These are phyloP conservation scores for Leccinum subtestaceum DNA, from an alignment of 768 basidiomycete genomes.

Conservation along the genomic window DNA sequence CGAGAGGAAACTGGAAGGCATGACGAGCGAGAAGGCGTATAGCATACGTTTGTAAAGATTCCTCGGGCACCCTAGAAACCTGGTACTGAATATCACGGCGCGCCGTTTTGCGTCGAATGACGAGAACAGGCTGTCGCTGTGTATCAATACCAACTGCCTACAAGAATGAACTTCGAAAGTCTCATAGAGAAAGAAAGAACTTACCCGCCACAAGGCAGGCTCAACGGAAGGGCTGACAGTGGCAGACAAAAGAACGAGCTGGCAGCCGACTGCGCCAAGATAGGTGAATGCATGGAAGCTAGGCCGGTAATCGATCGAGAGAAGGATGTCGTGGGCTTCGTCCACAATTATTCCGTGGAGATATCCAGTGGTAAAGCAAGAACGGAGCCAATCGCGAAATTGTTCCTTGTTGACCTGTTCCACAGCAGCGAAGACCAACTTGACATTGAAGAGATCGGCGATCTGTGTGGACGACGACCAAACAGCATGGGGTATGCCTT, in stretches of 20 bases:
- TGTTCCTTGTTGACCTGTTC: neutral
- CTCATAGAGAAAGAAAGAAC: neutral
- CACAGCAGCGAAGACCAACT: neutral
- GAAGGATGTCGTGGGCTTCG: neutral
- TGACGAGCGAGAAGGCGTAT: neutral
- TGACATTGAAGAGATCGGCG: neutral
- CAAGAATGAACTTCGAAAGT: neutral
- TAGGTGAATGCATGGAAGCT: neutral
- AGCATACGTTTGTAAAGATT: neutral
- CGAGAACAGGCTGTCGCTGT: neutral
- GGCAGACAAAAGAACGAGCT: neutral
- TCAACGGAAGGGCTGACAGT: neutral
- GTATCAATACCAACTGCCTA: constrained; percentile 1
- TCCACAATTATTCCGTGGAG: neutral
- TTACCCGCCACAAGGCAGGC: neutral
- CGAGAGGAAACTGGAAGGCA: neutral
- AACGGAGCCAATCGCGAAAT: neutral
- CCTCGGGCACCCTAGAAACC: neutral
- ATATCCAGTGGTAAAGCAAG: neutral
- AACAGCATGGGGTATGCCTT: neutral
- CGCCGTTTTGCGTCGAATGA: neutral
- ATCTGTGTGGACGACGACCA: neutral
- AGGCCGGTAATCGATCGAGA: neutral
- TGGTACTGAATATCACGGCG: neutral
- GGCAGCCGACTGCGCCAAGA: neutral